A percentile compares a stretch with the other conserved stretches of the same genome.
phyloP scores from a whole-genome alignment of 2,329 filamentous ascomycete species.

The Beauveria rudraprayagi region DNA sequence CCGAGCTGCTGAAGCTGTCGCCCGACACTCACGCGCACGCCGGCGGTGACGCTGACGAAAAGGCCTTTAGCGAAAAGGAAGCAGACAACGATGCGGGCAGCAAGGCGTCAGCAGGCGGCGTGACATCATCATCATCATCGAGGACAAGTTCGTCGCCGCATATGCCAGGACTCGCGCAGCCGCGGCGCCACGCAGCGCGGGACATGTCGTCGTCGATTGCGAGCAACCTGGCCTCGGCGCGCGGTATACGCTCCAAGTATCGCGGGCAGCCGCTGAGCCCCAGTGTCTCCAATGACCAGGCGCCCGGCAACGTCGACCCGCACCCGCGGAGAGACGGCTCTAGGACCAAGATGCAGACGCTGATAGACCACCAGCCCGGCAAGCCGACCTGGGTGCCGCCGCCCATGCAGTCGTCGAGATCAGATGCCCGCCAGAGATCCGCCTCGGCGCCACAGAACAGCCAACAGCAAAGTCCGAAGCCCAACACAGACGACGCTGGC shows the following conservation, averaged over 20 bases:
- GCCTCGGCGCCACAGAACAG: conserved; percentile 17
- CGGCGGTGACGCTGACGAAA: conserved; percentile 22
- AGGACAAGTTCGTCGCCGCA: conserved; percentile 19
- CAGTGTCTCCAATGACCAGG: conserved; percentile 65
- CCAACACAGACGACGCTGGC: conserved; percentile 55
- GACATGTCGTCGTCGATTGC: conserved; percentile 77
- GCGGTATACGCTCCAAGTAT: conserved; percentile 63
- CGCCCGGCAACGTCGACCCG: conserved; percentile 60
- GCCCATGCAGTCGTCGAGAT: conserved; percentile 24
- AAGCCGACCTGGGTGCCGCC: conserved; percentile 48
- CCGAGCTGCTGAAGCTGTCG: conserved; percentile 69
- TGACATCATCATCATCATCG: conserved; percentile 18
- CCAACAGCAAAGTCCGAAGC: conserved; percentile 18
- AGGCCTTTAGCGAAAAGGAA: conserved; percentile 14
- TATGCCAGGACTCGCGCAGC: conserved; percentile 28
- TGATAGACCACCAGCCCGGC: conserved; percentile 43
- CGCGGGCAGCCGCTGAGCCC: conserved; percentile 62
- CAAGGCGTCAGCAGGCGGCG: conserved; percentile 16
- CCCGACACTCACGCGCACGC: conserved; percentile 33
- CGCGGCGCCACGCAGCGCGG: conserved; percentile 49
- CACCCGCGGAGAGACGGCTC: conserved; percentile 43
- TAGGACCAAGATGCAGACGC: conserved; percentile 45
- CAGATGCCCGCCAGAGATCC: conserved; percentile 19
- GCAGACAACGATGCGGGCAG: conserved; percentile 8
- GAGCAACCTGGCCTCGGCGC: conserved; percentile 76